A percentile compares a stretch with the other conserved stretches of the same genome.
Evolutionary conservation across 768 basidiomycete species (phyloP).

Genomic region (Nidularia pulvinata): DNA sequence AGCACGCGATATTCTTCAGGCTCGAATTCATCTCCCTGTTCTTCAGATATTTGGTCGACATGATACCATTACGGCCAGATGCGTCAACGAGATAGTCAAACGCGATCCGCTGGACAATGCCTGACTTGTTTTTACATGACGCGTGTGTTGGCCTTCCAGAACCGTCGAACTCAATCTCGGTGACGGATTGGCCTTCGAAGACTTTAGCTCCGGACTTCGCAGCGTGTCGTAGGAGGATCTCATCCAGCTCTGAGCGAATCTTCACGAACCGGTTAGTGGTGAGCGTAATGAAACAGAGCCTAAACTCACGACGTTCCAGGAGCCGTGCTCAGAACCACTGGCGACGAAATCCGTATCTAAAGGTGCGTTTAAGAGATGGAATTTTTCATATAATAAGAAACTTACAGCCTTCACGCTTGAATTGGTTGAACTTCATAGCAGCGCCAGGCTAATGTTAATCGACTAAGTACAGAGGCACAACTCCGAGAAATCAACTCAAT

Average conservation of each 20-base stretch:
- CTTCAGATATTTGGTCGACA: slow-evolving; percentile 31
- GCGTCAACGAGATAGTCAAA: slow-evolving; percentile 35
- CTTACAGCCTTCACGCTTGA: slow-evolving; percentile 35
- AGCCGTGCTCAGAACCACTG: slow-evolving; percentile 18
- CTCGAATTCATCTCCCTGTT: slow-evolving; percentile 28
- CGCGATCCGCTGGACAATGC: slow-evolving; percentile 11
- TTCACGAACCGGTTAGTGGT: slow-evolving; percentile 4
- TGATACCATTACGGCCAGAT: slow-evolving; percentile 28
- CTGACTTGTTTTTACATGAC: slow-evolving; percentile 9
- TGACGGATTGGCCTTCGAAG: slow-evolving; percentile 27
- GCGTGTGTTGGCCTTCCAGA: too few species aligned
- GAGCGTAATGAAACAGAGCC: background rate
- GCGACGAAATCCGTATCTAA: slow-evolving; percentile 33
- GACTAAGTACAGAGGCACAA: background rate
- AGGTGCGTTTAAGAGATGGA: slow-evolving; percentile 2
- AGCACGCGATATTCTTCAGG: slow-evolving; percentile 28
- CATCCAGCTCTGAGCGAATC: slow-evolving; percentile 33
- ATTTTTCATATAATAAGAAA: background rate
- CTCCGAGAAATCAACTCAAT: background rate
- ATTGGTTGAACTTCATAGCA: slow-evolving; percentile 35
- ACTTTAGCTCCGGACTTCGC: slow-evolving; percentile 23
- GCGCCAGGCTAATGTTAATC: slow-evolving; percentile 27
- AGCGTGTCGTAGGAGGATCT: slow-evolving; percentile 31
- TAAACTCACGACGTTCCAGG: slow-evolving; percentile 33
- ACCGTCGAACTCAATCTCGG: slow-evolving; percentile 18